Evolutionary conservation across 352 stramenopile genomes (phyloP), one percentile per base, ranked within the genome.

Genomic region (Pythium coloratum): DNA sequence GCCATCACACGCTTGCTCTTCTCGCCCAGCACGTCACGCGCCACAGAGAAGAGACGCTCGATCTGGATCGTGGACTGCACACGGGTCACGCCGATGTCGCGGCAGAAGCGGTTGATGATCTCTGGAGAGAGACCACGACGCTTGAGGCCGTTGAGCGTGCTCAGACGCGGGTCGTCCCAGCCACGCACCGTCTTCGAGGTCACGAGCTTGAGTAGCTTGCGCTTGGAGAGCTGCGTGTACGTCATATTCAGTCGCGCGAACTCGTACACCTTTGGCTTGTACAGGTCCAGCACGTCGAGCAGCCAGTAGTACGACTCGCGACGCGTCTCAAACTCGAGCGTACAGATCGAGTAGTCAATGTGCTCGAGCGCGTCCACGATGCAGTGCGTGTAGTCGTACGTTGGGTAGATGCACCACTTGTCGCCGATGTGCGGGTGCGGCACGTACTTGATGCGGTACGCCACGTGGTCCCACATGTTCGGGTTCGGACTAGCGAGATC

Each of bases 261-360:
- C 77, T 98, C 96, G 77, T 98, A 98, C 70, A 98, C 94, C 67
- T 98, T 98, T 51, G 98, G 96, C 72, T 98, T 96, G 80, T 98
- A 99, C 74, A 99, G 84, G 50, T 99, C 91, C 10, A 99, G 76
- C 58, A 92, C 94, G 79, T 99, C 78, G 55, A 99, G 81, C 51
- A 99, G 91, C 97, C 98, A 99, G 82, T 99, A 99, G 82, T 99
- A 99, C 38, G 95, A 98, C 76, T 99, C 97, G 44, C 97, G 89
- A 14, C 97, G 88, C 20, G 95, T 99, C 82, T 99, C 97, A 76
- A 99, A 99, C 80, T 99, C 98, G 62, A 99, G 90, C 40, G 97
- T 99, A 80, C 98, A 99, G 69, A 99, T 99, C 56, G 94, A 99
- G 79, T 99, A 99, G 81, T 99, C 97, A 72, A 99, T 98, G 76